These are phyloP conservation scores for Coniochaeta hoffmannii DNA, from an alignment of 2,329 filamentous ascomycete species.

Conservation along the genomic window DNA sequence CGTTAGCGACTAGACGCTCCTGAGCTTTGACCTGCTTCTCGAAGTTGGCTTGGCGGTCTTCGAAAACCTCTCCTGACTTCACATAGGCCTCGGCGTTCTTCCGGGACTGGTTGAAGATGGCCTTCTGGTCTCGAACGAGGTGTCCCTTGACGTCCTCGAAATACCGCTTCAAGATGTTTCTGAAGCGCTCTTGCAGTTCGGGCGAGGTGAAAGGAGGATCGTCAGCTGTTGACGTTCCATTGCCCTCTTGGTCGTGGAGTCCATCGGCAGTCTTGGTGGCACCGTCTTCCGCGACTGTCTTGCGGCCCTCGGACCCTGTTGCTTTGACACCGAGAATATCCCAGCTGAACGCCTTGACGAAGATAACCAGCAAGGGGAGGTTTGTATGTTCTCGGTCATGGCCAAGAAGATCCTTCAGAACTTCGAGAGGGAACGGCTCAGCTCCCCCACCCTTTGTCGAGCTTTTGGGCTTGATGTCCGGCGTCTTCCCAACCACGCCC, in stretches of 20 bases:
- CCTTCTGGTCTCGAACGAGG: conserved; percentile 84
- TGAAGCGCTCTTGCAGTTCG: conserved; percentile 79
- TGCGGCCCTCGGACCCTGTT: conserved; percentile 68
- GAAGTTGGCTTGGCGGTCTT: conserved; percentile 91
- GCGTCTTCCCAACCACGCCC: conserved; percentile 55
- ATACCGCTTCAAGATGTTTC: conserved; percentile 76
- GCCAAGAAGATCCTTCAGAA: conserved; percentile 92
- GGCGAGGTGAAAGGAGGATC: conserved; percentile 69
- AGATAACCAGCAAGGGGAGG: conserved; percentile 83
- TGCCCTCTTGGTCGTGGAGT: conserved; percentile 40
- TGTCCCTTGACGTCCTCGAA: conserved; percentile 90
- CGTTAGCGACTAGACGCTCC: conserved; percentile 83
- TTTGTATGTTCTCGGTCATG: conserved; percentile 91
- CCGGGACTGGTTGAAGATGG: conserved; percentile 75
- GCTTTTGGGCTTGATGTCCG: conserved; percentile 48
- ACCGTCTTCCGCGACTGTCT: conserved; percentile 76
- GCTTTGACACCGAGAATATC: conserved; percentile 80
- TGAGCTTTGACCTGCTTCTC: conserved; percentile 90
- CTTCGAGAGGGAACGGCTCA: conserved; percentile 92
- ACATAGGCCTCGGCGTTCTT: conserved; percentile 98
- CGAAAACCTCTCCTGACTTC: conserved; percentile 96
- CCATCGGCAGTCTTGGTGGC: conserved; percentile 40
- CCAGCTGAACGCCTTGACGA: conserved; percentile 95
- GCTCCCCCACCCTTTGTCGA: conserved; percentile 58
- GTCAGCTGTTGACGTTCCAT: conserved; percentile 35